Conservation (phyloP, 176 grass and related monocot genomes). For the Elymus sibiricus region DNA sequence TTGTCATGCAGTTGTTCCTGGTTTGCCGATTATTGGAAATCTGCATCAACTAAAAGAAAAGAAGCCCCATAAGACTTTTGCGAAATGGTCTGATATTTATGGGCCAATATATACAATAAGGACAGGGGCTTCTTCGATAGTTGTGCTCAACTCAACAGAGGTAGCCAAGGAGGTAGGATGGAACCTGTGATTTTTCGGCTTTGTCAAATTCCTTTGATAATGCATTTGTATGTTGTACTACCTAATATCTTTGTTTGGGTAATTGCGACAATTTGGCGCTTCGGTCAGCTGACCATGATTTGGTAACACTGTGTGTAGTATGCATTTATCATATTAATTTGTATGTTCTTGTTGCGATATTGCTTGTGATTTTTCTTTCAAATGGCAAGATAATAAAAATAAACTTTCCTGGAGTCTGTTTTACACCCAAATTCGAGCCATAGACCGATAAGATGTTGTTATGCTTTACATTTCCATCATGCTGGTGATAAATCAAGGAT, state of each 20-base stretch:
- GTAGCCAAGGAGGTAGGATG: slow-evolving; percentile 68
- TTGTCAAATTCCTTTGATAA: not conserved
- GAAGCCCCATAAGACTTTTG: slow-evolving; percentile 68
- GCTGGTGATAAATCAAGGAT: not conserved
- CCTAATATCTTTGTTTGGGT: not conserved
- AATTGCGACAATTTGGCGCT: not conserved
- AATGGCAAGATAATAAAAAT: not conserved
- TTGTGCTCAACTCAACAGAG: slow-evolving; percentile 77
- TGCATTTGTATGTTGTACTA: not conserved
- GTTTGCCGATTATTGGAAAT: slow-evolving; percentile 79
- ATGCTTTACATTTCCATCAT: not conserved
- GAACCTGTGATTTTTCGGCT: not conserved
- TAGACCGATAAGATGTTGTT: not conserved
- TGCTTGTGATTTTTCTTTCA: not conserved
- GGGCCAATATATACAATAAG: slow-evolving; percentile 77
- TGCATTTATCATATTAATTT: not conserved
- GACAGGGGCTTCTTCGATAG: slow-evolving; percentile 42
- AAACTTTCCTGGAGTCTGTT: not conserved
- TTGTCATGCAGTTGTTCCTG: slow-evolving; percentile 66
- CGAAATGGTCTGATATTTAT: slow-evolving; percentile 66
- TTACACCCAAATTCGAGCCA: not conserved
- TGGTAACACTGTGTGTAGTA: not conserved
- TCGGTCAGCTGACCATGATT: not conserved
- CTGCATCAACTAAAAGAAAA: slow-evolving; percentile 78
- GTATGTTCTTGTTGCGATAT: not conserved